Percentiles rank a stretch among this genome's conserved stretches.
phyloP scores from a whole-genome alignment of 1,284 basidiomycete species.

The Lignosus rhinocerotis region DNA sequence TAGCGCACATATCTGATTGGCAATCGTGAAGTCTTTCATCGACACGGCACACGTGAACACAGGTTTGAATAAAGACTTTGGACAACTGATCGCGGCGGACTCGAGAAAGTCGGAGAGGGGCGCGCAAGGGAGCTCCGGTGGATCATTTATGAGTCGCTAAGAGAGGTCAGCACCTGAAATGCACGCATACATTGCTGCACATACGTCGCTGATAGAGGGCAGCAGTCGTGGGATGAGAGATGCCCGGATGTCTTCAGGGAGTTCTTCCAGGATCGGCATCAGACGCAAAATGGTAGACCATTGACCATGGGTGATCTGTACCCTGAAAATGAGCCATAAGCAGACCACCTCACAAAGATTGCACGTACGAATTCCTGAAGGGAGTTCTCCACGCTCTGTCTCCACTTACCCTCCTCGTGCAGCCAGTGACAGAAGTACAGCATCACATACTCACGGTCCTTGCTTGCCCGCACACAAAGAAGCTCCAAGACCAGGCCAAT shows the following conservation, averaged over 20 bases:
- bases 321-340: neutral
- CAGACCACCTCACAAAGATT: neutral
- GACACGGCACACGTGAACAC: conserved; percentile 72
- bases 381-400: conserved; percentile 41
- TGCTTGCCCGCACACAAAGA: conserved; percentile 36
- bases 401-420: conserved; percentile 41
- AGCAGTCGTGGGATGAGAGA: conserved; percentile 35
- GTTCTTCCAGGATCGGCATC: conserved; percentile 42
- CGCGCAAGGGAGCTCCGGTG: conserved; percentile 46
- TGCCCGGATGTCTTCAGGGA: conserved; percentile 48
- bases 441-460: conserved; percentile 30
- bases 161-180: neutral
- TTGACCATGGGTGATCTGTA: conserved; percentile 42
- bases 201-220: conserved; percentile 56
- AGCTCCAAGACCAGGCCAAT: conserved; percentile 45
- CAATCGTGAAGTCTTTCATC: conserved; percentile 55
- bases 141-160: conserved; percentile 48
- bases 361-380: conserved; percentile 43
- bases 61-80: conserved; percentile 74
- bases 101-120: conserved; percentile 52
- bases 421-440: conserved; percentile 45
- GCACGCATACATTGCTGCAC: neutral
- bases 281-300: conserved; percentile 45
- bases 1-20: conserved; percentile 59
- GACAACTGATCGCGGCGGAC: conserved; percentile 51